Evolutionary conservation across 495 filamentous ascomycete genomes (phyloP), one percentile per base, ranked within the genome.

Genomic region (Penicillium paxilli): DNA sequence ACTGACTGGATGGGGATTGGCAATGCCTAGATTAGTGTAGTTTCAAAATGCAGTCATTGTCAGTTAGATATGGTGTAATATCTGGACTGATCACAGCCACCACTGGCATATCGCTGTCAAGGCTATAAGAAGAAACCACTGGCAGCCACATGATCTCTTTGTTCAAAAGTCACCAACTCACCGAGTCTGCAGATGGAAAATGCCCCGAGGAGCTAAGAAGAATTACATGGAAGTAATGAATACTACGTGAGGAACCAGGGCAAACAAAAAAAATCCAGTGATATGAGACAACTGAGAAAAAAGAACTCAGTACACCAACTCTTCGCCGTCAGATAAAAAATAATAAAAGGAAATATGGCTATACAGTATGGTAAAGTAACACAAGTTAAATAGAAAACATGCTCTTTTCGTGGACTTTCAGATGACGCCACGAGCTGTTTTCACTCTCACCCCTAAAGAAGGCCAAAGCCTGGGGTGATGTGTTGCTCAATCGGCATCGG

Each of bases 341-440:
- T n/a, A n/a, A n/a, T n/a, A 64, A 60, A 63, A 61, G 42, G 42
- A 59, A 68, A 68, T 69, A 68, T 76, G 71, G 73, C 72, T 76
- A 74, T 76, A 76, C 73, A 75, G 58, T 66, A 58, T 63, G 68
- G 71, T 72, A 66, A n/a, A 75, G 62, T 65, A 65, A 72, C 64
- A 72, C 58, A 55, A 60, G 65, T 61, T 64, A 68, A 66, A 69
- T 60, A 62, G 49, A 64, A 69, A 64, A 71, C 64, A 62, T 40
- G 58, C 59, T 70, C 67, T 67, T 72, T 75, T 71, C 72, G 65
- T 68, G 53, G 68, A 63, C 66, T 62, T 58, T 54, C 59, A 56
- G 61, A n/a, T 44, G 25, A 58, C 52, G 52, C 57, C 60, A 54
- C 56, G 42, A 40, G 35, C 24, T 55, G 35, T 24, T 48, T 51